Percentiles rank a stretch among this genome's conserved stretches.
Conservation (phyloP, 2,329 filamentous ascomycete genomes). For the Helotiales sp. region DNA sequence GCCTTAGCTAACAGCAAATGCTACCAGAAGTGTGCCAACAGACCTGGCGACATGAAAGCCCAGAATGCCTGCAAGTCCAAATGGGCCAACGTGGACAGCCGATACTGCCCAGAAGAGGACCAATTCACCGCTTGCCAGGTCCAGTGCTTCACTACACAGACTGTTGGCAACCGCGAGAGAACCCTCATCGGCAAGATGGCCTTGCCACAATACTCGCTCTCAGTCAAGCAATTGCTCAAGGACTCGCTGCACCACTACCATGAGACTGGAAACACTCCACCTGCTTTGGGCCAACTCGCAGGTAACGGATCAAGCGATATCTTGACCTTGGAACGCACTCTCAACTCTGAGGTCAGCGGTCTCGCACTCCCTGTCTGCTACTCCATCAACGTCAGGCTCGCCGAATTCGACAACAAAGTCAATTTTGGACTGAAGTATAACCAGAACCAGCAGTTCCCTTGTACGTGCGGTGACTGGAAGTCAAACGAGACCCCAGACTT, state of each 20-base stretch:
- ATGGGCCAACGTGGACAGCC: background rate
- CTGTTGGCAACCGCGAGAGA: background rate
- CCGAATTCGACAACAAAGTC: slow-evolving; percentile 8
- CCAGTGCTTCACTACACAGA: slow-evolving; percentile 12
- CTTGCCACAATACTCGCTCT: background rate
- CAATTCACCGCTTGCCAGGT: background rate
- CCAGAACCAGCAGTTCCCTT: slow-evolving; percentile 16
- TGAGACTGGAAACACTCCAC: background rate
- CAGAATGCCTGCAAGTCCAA: background rate
- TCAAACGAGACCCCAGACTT: slow-evolving; percentile 15
- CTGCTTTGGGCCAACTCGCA: background rate
- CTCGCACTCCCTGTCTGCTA: background rate
- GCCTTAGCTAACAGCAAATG: slow-evolving; percentile 2
- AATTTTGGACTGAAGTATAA: background rate
- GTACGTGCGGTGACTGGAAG: slow-evolving; percentile 15
- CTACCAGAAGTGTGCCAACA: slow-evolving; percentile 7
- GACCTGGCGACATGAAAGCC: background rate
- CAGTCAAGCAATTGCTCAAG: background rate
- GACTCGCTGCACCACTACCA: slow-evolving; percentile 5
- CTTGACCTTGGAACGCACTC: background rate
- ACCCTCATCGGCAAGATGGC: slow-evolving; percentile 1
- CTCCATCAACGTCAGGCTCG: background rate
- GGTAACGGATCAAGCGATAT: background rate
- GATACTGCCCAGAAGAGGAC: slow-evolving; percentile 1
- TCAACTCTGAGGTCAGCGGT: background rate